Evolutionary conservation across 2,329 filamentous ascomycete species (phyloP), one percentile per base, ranked within the genome.

Genomic region (Xylariaceae sp.): DNA sequence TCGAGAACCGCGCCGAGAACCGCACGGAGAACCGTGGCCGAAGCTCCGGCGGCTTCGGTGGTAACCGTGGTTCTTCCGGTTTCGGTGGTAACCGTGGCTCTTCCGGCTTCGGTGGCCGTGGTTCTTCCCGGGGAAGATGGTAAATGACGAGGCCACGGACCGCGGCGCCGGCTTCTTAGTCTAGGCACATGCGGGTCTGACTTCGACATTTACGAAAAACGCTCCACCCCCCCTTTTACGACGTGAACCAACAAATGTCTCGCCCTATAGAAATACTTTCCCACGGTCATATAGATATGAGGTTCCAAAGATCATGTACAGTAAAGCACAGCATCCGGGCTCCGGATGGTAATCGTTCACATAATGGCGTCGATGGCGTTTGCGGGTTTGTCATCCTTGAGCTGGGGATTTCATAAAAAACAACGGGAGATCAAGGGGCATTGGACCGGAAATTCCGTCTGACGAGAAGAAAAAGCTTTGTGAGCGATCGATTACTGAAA

Each of bases 341-440:
- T 56, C 44, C 55, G 54, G 39, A 57, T 61, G 57, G 51, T 55
- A 63, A 55, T 60, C 37, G 39, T 60, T 59, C 45, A 50, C 58
- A 30, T 39, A 51, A 47, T 53, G 62, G 62, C 62, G 62, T 59
- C 48, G 60, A 58, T 54, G 67, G 66, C 64, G 67, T 68, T 66
- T 52, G 53, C 62, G 62, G 23, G 60, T 64, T 58, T 58, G 51
- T 64, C 58, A 57, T 63, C 61, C 58, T 64, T 60, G 57, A 53
- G 44, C 37, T 58, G 45, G 49, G 52, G 17, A 18, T 52, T 30
- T 30, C 17, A 18, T 18, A 55, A 64, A 61, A 56, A 23, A 64
- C 60, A 58, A 30, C 44, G 61, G 58, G 51, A 55, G 49, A 44
- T 42, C 50, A 48, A 30, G 62, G 64, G 56, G 17, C 17, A 61